Percentiles rank a stretch among this genome's conserved stretches.
Conservation (phyloP, 75 land plant genomes). For the Pseudotsuga menziesii region DNA sequence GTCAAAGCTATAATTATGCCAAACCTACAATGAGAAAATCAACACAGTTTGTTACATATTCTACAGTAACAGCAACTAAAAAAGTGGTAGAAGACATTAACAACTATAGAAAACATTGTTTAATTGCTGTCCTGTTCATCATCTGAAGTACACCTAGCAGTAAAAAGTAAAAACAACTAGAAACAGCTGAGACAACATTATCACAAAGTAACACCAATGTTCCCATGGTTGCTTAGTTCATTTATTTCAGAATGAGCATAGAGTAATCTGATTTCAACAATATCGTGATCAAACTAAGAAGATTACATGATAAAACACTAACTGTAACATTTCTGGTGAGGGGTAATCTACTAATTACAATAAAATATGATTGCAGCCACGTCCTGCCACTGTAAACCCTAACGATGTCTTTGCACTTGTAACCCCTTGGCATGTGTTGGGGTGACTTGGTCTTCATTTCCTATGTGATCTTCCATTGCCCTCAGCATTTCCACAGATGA, state of each 20-base stretch:
- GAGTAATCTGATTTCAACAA: background rate
- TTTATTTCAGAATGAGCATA: background rate
- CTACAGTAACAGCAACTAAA: background rate
- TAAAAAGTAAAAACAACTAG: background rate
- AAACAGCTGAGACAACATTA: background rate
- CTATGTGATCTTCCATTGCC: too few species aligned
- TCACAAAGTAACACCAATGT: background rate
- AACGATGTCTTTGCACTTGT: too few species aligned
- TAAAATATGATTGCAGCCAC: too few species aligned
- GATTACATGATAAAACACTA: too few species aligned
- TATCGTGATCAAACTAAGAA: too few species aligned
- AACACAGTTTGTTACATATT: background rate
- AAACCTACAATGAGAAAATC: slow-evolving; percentile 54
- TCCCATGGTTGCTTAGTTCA: background rate
- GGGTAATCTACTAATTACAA: too few species aligned
- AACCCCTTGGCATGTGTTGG: too few species aligned
- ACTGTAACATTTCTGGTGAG: too few species aligned
- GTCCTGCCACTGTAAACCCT: too few species aligned
- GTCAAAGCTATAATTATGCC: slow-evolving; percentile 98
- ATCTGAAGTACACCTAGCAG: background rate
- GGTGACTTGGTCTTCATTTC: too few species aligned
- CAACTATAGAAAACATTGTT: background rate
- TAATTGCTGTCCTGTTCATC: background rate
- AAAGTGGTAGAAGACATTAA: background rate
- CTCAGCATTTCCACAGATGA: too few species aligned